phyloP scores from a whole-genome alignment of 352 stramenopile genomes.

The Nothophytophthora sp. region DNA sequence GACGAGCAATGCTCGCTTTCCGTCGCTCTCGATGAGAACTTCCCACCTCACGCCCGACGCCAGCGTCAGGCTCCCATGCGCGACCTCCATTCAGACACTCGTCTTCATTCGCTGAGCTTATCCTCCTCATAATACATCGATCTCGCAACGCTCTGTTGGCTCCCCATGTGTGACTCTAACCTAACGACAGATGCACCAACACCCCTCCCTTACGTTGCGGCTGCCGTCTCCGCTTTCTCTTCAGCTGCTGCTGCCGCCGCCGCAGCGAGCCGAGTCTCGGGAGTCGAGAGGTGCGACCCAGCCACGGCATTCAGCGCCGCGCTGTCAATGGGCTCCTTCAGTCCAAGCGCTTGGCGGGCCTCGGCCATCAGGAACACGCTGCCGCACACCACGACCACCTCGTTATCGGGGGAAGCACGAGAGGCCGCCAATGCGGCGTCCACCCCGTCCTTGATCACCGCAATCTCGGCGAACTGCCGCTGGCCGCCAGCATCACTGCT shows the following conservation, averaged over 20 bases:
- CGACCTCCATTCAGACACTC: too few relatives aligned
- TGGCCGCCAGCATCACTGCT: constrained; percentile 6
- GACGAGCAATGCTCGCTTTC: too few relatives aligned
- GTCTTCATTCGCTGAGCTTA: too few relatives aligned
- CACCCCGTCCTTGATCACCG: constrained; percentile 58
- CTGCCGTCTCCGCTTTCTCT: constrained; percentile 11
- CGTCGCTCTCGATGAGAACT: too few relatives aligned
- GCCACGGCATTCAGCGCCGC: constrained; percentile 53
- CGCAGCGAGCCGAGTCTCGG: constrained; percentile 43
- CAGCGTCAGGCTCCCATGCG: too few relatives aligned
- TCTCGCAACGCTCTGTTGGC: too few relatives aligned
- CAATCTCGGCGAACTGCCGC: constrained; percentile 39
- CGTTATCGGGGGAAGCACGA: constrained; percentile 53
- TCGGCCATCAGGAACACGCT: constrained; percentile 99
- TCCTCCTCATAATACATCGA: constrained; percentile 15
- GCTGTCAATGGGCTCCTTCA: constrained; percentile 94
- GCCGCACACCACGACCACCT: constrained; percentile 96
- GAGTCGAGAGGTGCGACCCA: constrained; percentile 55
- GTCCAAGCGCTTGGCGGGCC: constrained; percentile 92
- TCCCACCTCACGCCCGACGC: too few relatives aligned
- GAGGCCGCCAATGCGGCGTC: constrained; percentile 50
- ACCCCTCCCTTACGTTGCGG: constrained; percentile 17
- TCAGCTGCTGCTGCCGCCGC: constrained; percentile 13
- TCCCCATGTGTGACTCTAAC: too few relatives aligned
- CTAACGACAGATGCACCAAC: constrained; percentile 11